A percentile compares a stretch with the other conserved stretches of the same genome.
These are phyloP conservation scores for Phytophthora citrophthora DNA, from an alignment of 352 stramenopile species.

Conservation along the genomic window DNA sequence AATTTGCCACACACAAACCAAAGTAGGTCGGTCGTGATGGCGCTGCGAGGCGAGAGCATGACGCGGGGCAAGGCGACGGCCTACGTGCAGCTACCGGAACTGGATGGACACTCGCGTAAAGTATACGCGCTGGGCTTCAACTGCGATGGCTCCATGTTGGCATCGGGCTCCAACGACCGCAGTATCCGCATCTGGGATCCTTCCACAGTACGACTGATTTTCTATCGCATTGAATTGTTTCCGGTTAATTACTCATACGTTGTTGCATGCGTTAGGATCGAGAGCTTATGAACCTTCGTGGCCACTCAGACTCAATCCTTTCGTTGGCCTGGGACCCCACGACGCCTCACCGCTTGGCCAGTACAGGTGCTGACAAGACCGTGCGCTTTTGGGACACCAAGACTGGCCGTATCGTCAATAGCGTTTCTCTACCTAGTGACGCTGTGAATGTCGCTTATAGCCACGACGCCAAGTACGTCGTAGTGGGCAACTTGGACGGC, in stretches of 20 bases:
- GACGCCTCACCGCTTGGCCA: conserved; percentile 62
- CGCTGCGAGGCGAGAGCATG: conserved; percentile 20
- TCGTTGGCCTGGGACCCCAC: conserved; percentile 83
- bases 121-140: conserved; percentile 88
- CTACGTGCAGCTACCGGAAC: conserved; percentile 70
- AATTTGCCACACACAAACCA: conserved; percentile 2
- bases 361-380: conserved; percentile 79
- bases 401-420: conserved; percentile 77
- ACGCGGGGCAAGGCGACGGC: conserved; percentile 21
- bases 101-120: conserved; percentile 81
- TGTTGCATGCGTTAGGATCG: conserved; percentile 38
- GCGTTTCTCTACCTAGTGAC: conserved; percentile 75
- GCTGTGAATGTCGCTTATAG: conserved; percentile 84
- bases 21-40: conserved; percentile 16
- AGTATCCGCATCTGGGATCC: conserved; percentile 83
- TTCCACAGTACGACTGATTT: conserved; percentile 43
- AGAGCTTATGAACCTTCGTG: conserved; percentile 64
- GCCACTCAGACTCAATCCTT: conserved; percentile 76
- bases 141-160: conserved; percentile 66
- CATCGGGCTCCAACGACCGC: conserved; percentile 82
- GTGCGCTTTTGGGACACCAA: conserved; percentile 88
- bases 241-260: background rate
- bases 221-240: background rate
- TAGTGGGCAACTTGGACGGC: conserved; percentile 74
- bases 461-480: conserved; percentile 83